phyloP scores from a whole-genome alignment of 2,329 filamentous ascomycete genomes.

The Penicillium freii region DNA sequence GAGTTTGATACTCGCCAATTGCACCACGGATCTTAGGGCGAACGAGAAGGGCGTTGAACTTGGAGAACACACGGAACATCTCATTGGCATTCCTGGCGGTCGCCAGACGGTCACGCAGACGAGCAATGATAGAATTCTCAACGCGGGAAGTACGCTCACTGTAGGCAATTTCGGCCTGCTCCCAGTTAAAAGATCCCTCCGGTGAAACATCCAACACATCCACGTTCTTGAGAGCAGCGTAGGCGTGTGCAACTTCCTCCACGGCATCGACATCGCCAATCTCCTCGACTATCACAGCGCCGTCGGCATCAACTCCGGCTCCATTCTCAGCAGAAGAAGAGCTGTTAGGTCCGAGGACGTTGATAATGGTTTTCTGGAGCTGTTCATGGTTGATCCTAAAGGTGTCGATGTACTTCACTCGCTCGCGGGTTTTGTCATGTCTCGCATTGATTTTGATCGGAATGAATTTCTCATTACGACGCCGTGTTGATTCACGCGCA shows the following conservation, averaged over 20 bases:
- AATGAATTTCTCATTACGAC: constrained; percentile 96
- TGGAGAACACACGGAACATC: constrained; percentile 99
- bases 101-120: constrained; percentile 84
- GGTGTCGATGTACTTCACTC: constrained; percentile 87
- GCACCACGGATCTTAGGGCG: constrained; percentile 98
- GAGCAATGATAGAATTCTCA: constrained; percentile 97
- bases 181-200: constrained; percentile 88
- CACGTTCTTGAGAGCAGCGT: constrained; percentile 89
- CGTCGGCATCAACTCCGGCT: constrained; percentile 50
- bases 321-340: constrained; percentile 54
- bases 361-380: constrained; percentile 91
- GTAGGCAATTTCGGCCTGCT: constrained; percentile 90
- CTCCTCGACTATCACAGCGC: constrained; percentile 77
- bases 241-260: constrained; percentile 92
- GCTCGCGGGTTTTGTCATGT: constrained; percentile 83
- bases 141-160: constrained; percentile 96
- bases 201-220: constrained; percentile 89
- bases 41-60: constrained; percentile 98
- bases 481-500: constrained; percentile 87
- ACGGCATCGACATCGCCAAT: constrained; percentile 97
- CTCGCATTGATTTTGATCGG: constrained; percentile 92
- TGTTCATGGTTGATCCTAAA: constrained; percentile 98
- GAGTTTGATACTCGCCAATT: constrained; percentile 96
- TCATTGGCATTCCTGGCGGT: constrained; percentile 97
- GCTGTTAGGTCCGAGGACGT: constrained; percentile 80